These are phyloP conservation scores for Quercus engelmannii DNA, from an alignment of 306 rosid species.

Conservation along the genomic window DNA sequence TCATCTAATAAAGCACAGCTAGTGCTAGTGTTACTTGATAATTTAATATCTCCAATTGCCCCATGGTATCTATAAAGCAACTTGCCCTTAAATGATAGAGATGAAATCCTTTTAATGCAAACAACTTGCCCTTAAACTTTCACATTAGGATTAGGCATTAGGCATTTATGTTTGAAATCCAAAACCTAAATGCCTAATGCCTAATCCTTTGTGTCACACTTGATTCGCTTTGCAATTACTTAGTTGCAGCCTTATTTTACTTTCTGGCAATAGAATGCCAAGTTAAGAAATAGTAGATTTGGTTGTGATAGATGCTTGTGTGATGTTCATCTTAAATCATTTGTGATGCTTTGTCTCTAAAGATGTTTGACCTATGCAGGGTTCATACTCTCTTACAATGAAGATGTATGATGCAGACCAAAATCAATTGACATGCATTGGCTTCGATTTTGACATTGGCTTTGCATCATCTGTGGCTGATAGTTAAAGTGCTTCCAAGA, in stretches of 20 bases:
- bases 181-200: neutral
- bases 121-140: neutral
- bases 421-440: constrained; percentile 60
- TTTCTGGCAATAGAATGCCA: neutral
- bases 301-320: neutral
- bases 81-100: neutral
- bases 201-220: neutral
- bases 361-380: constrained; percentile 43
- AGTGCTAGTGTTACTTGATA: neutral
- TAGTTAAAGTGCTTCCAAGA: constrained; percentile 31
- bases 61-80: neutral
- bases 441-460: constrained; percentile 65
- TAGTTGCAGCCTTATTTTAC: neutral
- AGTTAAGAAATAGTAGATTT: neutral
- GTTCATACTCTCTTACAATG: constrained; percentile 72
- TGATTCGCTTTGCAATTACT: neutral
- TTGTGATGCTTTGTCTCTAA: constrained; percentile 20
- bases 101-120: neutral
- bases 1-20: neutral
- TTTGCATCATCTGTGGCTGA: constrained; percentile 63
- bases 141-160: no score
- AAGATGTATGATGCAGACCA: constrained; percentile 53
- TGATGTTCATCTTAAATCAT: neutral
- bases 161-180: neutral
- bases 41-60: neutral